Conservation (phyloP, 164 flowering plant genomes). For the Paratinospora sagittata region DNA sequence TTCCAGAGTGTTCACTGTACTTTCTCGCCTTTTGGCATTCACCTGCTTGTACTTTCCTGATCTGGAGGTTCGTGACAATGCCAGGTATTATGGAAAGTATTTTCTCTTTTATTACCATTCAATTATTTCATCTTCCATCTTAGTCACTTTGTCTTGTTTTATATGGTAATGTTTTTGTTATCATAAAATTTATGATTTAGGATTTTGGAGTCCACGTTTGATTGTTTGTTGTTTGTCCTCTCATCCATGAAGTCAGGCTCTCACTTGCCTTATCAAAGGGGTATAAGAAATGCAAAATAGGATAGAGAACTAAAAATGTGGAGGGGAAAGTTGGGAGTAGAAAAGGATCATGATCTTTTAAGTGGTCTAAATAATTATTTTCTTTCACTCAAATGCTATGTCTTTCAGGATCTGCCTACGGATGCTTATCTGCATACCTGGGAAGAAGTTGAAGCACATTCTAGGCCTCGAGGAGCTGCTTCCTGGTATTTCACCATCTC, state of each 20-base stretch:
- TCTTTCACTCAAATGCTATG: slow-evolving; percentile 1
- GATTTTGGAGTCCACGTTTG: not conserved
- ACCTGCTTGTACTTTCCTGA: slow-evolving; percentile 84
- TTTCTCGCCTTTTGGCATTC: slow-evolving; percentile 74
- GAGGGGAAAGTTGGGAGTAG: not conserved
- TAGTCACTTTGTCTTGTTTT: not conserved
- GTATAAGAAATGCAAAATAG: not conserved
- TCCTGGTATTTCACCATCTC: slow-evolving; percentile 60
- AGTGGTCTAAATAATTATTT: not conserved
- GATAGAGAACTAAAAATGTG: not conserved
- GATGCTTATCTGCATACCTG: slow-evolving; percentile 84
- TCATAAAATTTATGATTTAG: not conserved
- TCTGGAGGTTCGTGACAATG: slow-evolving; percentile 92
- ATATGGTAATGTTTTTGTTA: not conserved
- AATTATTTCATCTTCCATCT: slow-evolving; percentile 2
- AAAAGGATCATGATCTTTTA: not conserved
- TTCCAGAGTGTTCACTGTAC: slow-evolving; percentile 64
- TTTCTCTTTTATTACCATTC: not conserved
- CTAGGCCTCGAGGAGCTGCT: slow-evolving; percentile 60
- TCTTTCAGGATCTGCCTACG: slow-evolving; percentile 79
- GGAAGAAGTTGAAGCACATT: slow-evolving; percentile 70
- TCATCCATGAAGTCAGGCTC: not conserved
- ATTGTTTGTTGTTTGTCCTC: not conserved
- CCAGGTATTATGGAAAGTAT: slow-evolving; percentile 50
- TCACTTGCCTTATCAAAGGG: not conserved